Evolutionary conservation across 1,284 basidiomycete species (phyloP).

Genomic region (Ceratobasidium sp.): DNA sequence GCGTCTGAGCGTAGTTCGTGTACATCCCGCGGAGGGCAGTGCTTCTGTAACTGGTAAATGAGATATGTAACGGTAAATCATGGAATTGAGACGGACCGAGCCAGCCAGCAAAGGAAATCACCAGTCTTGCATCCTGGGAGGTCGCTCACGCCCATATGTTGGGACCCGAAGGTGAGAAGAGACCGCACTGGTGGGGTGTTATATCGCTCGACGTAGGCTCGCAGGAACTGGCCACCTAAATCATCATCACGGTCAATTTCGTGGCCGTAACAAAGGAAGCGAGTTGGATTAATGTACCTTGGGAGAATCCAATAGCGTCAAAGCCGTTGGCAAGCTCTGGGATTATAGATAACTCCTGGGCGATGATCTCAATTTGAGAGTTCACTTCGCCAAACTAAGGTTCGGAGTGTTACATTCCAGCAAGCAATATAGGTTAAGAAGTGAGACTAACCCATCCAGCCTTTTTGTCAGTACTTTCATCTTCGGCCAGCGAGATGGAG

Average conservation of each 20-base stretch:
- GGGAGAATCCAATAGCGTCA: constrained; percentile 92
- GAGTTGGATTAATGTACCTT: constrained; percentile 64
- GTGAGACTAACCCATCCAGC: constrained; percentile 77
- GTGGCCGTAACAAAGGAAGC: background rate
- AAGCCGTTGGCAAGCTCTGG: constrained; percentile 81
- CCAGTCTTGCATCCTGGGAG: constrained; percentile 75
- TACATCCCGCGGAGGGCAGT: constrained; percentile 80
- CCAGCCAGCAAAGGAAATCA: constrained; percentile 81
- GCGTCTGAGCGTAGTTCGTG: constrained; percentile 80
- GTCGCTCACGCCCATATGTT: constrained; percentile 87
- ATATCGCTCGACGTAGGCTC: constrained; percentile 88
- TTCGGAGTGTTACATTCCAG: background rate
- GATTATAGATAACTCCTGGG: constrained; percentile 73
- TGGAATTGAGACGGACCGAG: constrained; percentile 61
- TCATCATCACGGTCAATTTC: background rate
- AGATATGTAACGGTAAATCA: background rate
- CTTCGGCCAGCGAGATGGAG: constrained; percentile 76
- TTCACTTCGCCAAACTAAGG: constrained; percentile 82
- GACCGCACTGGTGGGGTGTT: constrained; percentile 82
- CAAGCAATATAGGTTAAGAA: background rate
- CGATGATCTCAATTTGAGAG: constrained; percentile 72
- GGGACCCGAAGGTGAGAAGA: constrained; percentile 88
- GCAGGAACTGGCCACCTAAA: constrained; percentile 84
- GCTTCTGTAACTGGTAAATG: background rate
- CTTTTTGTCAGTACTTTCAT: constrained; percentile 74